phyloP scores from a whole-genome alignment of 495 filamentous ascomycete genomes.

The Thermothielavioides terrestris region DNA sequence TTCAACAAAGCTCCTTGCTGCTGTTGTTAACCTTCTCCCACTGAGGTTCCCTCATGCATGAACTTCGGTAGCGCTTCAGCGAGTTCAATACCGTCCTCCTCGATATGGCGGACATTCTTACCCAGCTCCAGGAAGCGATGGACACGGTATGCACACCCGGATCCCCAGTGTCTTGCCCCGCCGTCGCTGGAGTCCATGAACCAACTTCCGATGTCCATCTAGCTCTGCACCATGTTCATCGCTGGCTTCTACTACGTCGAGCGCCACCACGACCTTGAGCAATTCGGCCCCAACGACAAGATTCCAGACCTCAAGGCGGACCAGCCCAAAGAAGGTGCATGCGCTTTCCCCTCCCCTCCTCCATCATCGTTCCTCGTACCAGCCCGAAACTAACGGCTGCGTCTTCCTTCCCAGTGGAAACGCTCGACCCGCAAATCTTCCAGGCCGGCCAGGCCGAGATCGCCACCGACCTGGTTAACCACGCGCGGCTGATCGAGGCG shows the following conservation, averaged over 20 bases:
- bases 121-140: conserved; percentile 89
- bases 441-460: conserved; percentile 66
- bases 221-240: conserved; percentile 89
- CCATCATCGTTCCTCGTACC: neutral
- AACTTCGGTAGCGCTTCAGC: neutral
- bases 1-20: too few species aligned
- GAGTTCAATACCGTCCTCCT: neutral
- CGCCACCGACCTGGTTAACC: conserved; percentile 75
- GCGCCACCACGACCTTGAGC: conserved; percentile 67
- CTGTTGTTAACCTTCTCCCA: neutral
- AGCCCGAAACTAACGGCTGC: conserved; percentile 5
- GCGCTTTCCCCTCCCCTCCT: neutral
- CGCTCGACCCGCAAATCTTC: conserved; percentile 59
- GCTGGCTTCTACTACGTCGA: conserved; percentile 74
- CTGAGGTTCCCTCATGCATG: neutral
- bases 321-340: conserved; percentile 32
- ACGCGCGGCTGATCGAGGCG: conserved; percentile 90
- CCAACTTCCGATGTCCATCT: too few species aligned
- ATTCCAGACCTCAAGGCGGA: conserved; percentile 49
- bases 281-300: conserved; percentile 51
- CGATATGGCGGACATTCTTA: conserved; percentile 81
- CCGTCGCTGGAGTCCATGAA: too few species aligned
- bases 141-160: conserved; percentile 56
- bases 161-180: neutral
- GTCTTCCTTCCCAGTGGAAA: conserved; percentile 38